Conservation (phyloP, 495 filamentous ascomycete species). For the Ascobolus immersus region DNA sequence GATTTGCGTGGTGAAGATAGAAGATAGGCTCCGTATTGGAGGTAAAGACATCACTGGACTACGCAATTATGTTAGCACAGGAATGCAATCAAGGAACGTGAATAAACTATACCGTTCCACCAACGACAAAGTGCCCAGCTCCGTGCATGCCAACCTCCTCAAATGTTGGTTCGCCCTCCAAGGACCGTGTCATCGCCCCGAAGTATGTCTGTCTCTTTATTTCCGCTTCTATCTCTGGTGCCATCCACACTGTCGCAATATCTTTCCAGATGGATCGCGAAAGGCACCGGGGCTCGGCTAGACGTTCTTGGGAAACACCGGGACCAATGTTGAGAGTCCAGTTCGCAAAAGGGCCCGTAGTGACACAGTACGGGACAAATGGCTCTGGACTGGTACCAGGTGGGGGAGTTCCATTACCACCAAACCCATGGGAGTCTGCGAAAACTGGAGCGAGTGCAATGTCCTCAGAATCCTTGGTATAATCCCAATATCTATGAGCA, state of each 20-base stretch:
- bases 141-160: slow-evolving; percentile 32
- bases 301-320: not conserved
- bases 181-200: slow-evolving; percentile 25
- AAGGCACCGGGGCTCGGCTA: slow-evolving; percentile 6
- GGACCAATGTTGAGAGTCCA: slow-evolving; percentile 7
- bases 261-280: slow-evolving; percentile 4
- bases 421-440: slow-evolving; percentile 33
- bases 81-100: too few species aligned
- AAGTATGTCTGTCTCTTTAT: slow-evolving; percentile 4
- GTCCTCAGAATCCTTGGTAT: slow-evolving; percentile 25
- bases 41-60: slow-evolving; percentile 3
- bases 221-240: not conserved
- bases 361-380: slow-evolving; percentile 16
- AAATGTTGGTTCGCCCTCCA: slow-evolving; percentile 26
- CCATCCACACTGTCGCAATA: slow-evolving; percentile 2
- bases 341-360: slow-evolving; percentile 21
- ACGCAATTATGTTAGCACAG: too few species aligned
- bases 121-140: slow-evolving; percentile 38
- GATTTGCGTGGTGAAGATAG: slow-evolving; percentile 25
- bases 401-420: slow-evolving; percentile 28
- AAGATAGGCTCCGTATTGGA: slow-evolving; percentile 24
- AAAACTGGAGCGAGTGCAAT: slow-evolving; percentile 34
- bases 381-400: not conserved
- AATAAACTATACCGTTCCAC: too few species aligned
- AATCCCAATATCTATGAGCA: slow-evolving; percentile 36